These are phyloP conservation scores for Picea sitchensis DNA, from an alignment of 75 land plant species.

Conservation along the genomic window DNA sequence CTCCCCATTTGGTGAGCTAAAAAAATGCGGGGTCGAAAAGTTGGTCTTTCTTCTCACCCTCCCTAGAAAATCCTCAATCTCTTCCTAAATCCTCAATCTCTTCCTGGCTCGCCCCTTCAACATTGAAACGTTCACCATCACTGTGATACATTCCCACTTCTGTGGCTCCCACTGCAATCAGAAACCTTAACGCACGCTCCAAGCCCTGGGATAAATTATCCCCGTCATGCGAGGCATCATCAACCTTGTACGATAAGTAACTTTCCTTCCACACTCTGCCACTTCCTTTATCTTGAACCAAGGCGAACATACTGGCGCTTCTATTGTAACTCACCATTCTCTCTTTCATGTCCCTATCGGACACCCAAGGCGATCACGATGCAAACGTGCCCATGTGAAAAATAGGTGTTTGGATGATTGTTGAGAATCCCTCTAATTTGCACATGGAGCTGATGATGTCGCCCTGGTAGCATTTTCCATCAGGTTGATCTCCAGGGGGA, in stretches of 20 bases:
- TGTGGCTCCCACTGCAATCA: conserved; percentile 76
- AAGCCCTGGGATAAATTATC: conserved; percentile 39
- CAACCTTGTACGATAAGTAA: conserved; percentile 17
- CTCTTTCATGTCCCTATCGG: conserved; percentile 33
- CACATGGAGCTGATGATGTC: conserved; percentile 73
- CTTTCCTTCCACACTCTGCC: conserved; percentile 30
- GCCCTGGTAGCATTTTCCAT: conserved; percentile 66
- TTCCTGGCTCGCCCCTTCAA: conserved; percentile 25
- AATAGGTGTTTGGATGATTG: conserved; percentile 58
- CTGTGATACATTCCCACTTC: conserved; percentile 63
- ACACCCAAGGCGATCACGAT: conserved; percentile 51
- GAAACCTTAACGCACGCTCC: conserved; percentile 47
- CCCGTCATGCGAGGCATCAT: conserved; percentile 24
- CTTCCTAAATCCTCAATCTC: conserved; percentile 47
- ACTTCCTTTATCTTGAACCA: conserved; percentile 56
- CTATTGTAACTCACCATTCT: conserved; percentile 61
- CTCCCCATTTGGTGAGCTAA: conserved; percentile 89
- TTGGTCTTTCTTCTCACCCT: conserved; percentile 35
- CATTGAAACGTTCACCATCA: conserved; percentile 51
- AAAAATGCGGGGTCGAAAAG: conserved; percentile 39
- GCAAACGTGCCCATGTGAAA: conserved; percentile 66
- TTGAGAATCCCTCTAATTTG: conserved; percentile 26
- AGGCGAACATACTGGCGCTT: conserved; percentile 59
- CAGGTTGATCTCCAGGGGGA: conserved; percentile 36
- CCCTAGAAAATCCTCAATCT: conserved; percentile 50